Conservation (phyloP, 352 stramenopile species). For the Phytophthora podocarpi region DNA sequence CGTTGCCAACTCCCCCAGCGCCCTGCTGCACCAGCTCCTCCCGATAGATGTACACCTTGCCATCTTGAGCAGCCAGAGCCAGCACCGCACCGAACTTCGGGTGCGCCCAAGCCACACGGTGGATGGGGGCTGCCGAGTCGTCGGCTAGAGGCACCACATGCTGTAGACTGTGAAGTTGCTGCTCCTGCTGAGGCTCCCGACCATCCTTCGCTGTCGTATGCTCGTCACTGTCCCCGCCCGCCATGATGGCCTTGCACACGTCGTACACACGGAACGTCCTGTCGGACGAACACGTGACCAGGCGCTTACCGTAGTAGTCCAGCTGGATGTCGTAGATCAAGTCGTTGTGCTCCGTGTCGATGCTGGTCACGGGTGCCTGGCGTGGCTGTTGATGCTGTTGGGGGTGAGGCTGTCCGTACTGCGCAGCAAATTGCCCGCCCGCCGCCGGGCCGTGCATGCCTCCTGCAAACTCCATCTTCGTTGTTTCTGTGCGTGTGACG, state of each 20-base stretch:
- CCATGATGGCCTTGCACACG: constrained; percentile 57
- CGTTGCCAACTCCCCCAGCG: constrained; percentile 24
- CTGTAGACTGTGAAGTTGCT: constrained; percentile 52
- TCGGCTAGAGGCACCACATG: constrained; percentile 66
- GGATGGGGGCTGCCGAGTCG: constrained; percentile 71
- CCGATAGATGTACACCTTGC: constrained; percentile 87
- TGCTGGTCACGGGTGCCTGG: constrained; percentile 55
- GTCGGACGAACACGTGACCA: constrained; percentile 83
- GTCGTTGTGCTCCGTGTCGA: constrained; percentile 89
- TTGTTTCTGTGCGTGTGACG: constrained; percentile 1
- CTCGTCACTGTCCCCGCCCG: constrained; percentile 7
- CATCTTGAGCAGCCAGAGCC: constrained; percentile 78
- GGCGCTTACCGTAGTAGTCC: constrained; percentile 87
- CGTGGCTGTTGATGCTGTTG: constrained; percentile 32
- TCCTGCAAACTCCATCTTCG: constrained; percentile 27
- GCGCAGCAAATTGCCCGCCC: constrained; percentile 13
- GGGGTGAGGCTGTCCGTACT: constrained; percentile 12
- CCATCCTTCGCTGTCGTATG: constrained; percentile 4
- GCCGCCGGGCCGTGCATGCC: constrained; percentile 8
- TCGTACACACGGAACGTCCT: constrained; percentile 88
- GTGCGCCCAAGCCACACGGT: constrained; percentile 86
- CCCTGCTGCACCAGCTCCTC: constrained; percentile 73
- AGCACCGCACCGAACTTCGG: constrained; percentile 85
- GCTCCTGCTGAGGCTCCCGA: constrained; percentile 9
- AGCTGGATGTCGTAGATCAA: constrained; percentile 92